A percentile compares a stretch with the other conserved stretches of the same genome.
Conservation (phyloP, 768 basidiomycete genomes). For the Termitomyces sp. region DNA sequence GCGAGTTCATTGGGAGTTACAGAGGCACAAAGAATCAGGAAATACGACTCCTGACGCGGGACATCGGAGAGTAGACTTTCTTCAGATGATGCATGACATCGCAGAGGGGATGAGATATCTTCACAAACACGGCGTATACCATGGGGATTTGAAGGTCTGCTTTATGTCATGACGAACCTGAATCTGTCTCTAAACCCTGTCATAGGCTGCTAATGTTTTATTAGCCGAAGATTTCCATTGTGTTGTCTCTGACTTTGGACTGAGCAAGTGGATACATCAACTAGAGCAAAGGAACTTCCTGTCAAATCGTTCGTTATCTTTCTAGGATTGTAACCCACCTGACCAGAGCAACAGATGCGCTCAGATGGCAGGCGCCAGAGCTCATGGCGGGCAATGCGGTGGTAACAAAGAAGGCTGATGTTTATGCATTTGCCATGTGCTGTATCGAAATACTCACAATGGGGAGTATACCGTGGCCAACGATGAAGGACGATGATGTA, state of each 20-base stretch:
- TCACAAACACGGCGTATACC: conserved; percentile 62
- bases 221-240: conserved; percentile 64
- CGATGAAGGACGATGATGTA: conserved; percentile 50
- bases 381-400: conserved; percentile 44
- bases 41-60: neutral
- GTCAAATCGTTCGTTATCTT: conserved; percentile 5
- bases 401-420: conserved; percentile 52
- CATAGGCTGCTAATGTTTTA: conserved; percentile 68
- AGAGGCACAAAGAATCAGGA: conserved; percentile 2
- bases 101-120: conserved; percentile 80
- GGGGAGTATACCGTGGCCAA: conserved; percentile 59
- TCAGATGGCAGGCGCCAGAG: conserved; percentile 74
- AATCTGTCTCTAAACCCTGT: neutral
- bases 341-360: conserved; percentile 10
- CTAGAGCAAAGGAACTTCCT: conserved; percentile 50
- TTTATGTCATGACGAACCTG: neutral
- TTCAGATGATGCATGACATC: conserved; percentile 68
- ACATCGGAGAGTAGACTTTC: conserved; percentile 33
- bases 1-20: conserved; percentile 20
- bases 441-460: conserved; percentile 63
- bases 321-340: neutral
- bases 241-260: conserved; percentile 79
- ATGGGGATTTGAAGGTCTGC: conserved; percentile 77
- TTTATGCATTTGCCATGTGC: conserved; percentile 67
- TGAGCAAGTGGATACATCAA: conserved; percentile 75